These are phyloP conservation scores for Zygosaccharomyces rouxii DNA, from an alignment of 805 yeast species.

Conservation along the genomic window DNA sequence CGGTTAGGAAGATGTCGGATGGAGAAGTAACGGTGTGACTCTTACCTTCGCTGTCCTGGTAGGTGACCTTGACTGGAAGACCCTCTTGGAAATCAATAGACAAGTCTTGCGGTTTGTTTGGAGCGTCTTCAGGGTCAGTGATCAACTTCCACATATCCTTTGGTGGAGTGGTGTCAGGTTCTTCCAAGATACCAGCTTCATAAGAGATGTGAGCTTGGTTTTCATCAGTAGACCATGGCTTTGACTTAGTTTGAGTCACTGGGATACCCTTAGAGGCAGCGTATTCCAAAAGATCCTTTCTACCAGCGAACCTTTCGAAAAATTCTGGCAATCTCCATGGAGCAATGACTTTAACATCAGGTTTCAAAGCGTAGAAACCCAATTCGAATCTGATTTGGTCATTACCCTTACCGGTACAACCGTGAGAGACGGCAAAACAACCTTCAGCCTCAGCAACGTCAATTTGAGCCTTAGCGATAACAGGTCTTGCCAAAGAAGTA, in stretches of 20 bases:
- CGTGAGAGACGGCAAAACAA: constrained; percentile 97
- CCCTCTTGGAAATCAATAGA: constrained; percentile 80
- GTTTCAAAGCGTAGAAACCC: constrained; percentile 95
- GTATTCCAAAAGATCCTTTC: constrained; percentile 91
- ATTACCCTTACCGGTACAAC: constrained; percentile 99
- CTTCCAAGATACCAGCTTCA: constrained; percentile 99
- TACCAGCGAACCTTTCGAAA: constrained; percentile 94
- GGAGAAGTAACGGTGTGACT: constrained; percentile 78
- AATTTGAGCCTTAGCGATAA: constrained; percentile 97
- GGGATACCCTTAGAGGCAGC: constrained; percentile 90
- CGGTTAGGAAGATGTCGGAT: constrained; percentile 86
- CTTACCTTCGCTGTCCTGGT: constrained; percentile 47
- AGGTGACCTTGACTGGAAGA: constrained; percentile 74
- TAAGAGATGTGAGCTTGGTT: constrained; percentile 98
- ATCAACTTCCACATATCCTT: constrained; percentile 99
- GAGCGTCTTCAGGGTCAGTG: constrained; percentile 93
- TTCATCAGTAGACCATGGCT: constrained; percentile 99
- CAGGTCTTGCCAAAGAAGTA: constrained; percentile 98
- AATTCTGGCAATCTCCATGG: constrained; percentile 99
- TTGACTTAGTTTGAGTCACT: constrained; percentile 95
- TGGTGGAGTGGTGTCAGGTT: constrained; percentile 98
- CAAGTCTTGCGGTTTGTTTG: constrained; percentile 87
- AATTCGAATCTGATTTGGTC: constrained; percentile 98
- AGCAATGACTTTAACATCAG: constrained; percentile 93
- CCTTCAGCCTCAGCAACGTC: constrained; percentile 95